A percentile compares a stretch with the other conserved stretches of the same genome.
These are phyloP conservation scores for Isatis tinctoria DNA, from an alignment of 345 rosid genomes.

Conservation along the genomic window DNA sequence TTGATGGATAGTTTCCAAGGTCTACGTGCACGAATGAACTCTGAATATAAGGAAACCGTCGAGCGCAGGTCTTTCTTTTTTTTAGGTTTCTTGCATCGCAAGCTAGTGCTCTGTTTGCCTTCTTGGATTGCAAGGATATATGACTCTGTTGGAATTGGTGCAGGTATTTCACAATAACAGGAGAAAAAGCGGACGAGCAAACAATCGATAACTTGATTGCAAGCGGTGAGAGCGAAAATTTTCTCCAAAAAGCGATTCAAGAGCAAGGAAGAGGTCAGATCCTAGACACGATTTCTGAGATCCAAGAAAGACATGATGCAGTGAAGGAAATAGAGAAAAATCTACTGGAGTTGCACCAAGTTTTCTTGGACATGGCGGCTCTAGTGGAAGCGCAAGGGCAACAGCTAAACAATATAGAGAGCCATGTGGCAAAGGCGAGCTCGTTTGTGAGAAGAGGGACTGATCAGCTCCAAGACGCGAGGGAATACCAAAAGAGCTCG, in stretches of 20 bases:
- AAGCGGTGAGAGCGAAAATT: slow-evolving; percentile 84
- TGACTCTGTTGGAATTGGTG: neutral
- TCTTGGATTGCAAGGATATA: neutral
- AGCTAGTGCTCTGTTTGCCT: neutral
- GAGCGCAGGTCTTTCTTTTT: slow-evolving; percentile 39
- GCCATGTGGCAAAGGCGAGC: slow-evolving; percentile 81
- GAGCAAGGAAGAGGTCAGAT: slow-evolving; percentile 88
- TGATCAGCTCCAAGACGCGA: slow-evolving; percentile 65
- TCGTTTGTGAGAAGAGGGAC: slow-evolving; percentile 77
- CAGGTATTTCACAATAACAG: slow-evolving; percentile 75
- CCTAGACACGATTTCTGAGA: slow-evolving; percentile 72
- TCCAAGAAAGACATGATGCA: slow-evolving; percentile 84
- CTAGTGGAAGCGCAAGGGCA: slow-evolving; percentile 88
- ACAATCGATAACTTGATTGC: slow-evolving; percentile 71
- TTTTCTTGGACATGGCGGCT: slow-evolving; percentile 91
- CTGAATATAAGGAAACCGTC: slow-evolving; percentile 72
- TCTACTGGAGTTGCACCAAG: slow-evolving; percentile 71
- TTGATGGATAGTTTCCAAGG: slow-evolving; percentile 75
- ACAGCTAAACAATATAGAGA: slow-evolving; percentile 77
- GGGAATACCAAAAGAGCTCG: slow-evolving; percentile 70
- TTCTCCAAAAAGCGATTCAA: slow-evolving; percentile 81
- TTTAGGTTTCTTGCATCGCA: neutral
- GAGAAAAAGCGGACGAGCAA: slow-evolving; percentile 65
- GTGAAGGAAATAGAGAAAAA: slow-evolving; percentile 92
- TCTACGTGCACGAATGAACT: slow-evolving; percentile 51